Evolutionary conservation across 345 rosid species (phyloP).

Genomic region (Brassica cretica): DNA sequence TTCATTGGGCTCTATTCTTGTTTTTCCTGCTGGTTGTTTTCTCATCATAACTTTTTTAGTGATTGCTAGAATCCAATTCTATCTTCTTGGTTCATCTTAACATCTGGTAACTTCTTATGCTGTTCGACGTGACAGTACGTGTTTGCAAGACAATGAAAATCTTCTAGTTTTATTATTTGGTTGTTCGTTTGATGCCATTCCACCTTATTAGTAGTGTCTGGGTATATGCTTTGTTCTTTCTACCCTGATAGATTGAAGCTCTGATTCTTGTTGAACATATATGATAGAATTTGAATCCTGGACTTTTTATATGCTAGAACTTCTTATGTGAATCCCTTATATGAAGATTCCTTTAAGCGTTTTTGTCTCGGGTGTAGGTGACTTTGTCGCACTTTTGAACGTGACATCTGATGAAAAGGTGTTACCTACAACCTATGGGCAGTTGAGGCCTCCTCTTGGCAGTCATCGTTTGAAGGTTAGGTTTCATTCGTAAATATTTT

Average conservation of each 20-base stretch:
- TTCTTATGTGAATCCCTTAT: conserved; percentile 2
- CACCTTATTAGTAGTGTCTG: conserved; percentile 9
- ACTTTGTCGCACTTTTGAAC: conserved; percentile 66
- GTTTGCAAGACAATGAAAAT: background rate
- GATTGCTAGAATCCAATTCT: conserved; percentile 5
- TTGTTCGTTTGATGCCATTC: conserved; percentile 1
- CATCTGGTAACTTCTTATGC: conserved; percentile 12
- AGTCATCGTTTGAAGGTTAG: conserved; percentile 93
- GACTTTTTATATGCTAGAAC: background rate
- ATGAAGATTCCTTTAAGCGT: background rate
- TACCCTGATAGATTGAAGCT: conserved; percentile 11
- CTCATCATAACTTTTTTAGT: conserved; percentile 4
- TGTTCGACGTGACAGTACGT: background rate
- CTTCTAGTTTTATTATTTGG: conserved; percentile 1
- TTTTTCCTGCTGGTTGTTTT: background rate
- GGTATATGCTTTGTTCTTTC: conserved; percentile 2
- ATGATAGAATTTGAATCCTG: conserved; percentile 17
- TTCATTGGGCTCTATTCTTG: conserved; percentile 14
- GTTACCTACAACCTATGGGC: conserved; percentile 89
- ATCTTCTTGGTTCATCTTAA: conserved; percentile 12
- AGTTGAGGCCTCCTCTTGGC: conserved; percentile 92
- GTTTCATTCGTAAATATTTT: conserved; percentile 16
- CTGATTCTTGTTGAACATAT: conserved; percentile 14
- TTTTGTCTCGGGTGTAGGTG: conserved; percentile 53
- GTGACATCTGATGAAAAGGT: conserved; percentile 78